Conservation (phyloP, 768 basidiomycete genomes). For the Sporobolomyces phaffii region DNA sequence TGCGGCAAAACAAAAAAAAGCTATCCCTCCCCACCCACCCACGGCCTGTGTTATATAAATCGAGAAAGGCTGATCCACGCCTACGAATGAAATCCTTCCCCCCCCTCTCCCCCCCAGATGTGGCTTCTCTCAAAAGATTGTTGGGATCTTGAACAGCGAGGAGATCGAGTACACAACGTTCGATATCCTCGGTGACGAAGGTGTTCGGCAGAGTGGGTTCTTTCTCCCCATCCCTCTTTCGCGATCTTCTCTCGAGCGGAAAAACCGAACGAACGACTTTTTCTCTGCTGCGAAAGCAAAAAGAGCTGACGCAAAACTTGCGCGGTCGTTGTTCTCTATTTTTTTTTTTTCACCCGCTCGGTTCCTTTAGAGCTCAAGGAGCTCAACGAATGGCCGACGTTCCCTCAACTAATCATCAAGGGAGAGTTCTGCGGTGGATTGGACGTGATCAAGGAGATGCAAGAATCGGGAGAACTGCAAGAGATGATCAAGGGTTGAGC, state of each 20-base stretch:
- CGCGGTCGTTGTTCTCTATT: no score
- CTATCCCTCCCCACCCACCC: no score
- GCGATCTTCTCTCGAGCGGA: background rate
- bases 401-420: conserved; percentile 74
- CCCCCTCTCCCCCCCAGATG: no score
- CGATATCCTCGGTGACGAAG: conserved; percentile 76
- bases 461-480: conserved; percentile 66
- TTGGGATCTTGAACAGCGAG: conserved; percentile 60
- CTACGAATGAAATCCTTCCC: no score
- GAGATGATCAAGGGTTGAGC: conserved; percentile 42
- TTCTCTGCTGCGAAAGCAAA: no score
- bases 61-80: no score
- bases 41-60: background rate
- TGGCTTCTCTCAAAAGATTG: conserved; percentile 75
- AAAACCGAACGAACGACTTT: no score
- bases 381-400: conserved; percentile 85
- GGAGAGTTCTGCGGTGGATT: conserved; percentile 94
- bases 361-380: conserved; percentile 53
- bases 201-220: conserved; percentile 65
- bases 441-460: conserved; percentile 87
- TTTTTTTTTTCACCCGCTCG: background rate
- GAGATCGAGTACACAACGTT: conserved; percentile 65
- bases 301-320: background rate
- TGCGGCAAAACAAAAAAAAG: no score
- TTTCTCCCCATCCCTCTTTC: background rate